Percentiles rank a stretch among this genome's conserved stretches.
Conservation (phyloP, 225 moss, liverwort and hornwort genomes). For the Bryum argenteum region DNA sequence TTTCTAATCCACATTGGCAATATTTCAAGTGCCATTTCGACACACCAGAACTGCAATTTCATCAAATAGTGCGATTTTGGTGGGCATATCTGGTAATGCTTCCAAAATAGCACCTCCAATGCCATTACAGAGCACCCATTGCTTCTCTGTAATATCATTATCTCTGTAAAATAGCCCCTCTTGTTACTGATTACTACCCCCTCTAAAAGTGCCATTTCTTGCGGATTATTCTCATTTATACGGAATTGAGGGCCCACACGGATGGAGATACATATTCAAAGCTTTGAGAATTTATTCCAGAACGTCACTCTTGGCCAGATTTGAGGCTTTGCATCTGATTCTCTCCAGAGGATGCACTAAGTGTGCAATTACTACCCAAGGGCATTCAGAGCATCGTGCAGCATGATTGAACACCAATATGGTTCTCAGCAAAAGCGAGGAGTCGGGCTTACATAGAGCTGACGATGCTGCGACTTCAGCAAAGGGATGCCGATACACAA, state of each 20-base stretch:
- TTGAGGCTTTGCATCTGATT: not conserved
- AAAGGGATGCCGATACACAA: slow-evolving; percentile 81
- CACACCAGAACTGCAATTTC: too few relatives aligned
- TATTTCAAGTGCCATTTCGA: too few relatives aligned
- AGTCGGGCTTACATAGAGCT: slow-evolving; percentile 54
- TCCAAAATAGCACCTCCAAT: too few relatives aligned
- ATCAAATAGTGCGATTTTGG: too few relatives aligned
- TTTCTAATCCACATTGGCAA: not conserved
- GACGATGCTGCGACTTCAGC: slow-evolving; percentile 55
- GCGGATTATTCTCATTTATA: too few relatives aligned
- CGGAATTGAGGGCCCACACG: too few relatives aligned
- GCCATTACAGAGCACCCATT: too few relatives aligned
- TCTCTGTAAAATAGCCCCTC: too few relatives aligned
- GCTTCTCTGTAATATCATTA: too few relatives aligned
- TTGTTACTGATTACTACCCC: too few relatives aligned
- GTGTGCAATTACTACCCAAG: not conserved
- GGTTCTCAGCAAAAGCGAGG: slow-evolving; percentile 5
- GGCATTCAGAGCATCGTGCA: not conserved
- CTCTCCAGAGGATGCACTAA: not conserved
- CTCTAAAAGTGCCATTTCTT: too few relatives aligned
- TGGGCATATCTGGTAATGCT: too few relatives aligned
- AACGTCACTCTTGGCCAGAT: not conserved
- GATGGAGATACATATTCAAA: not conserved
- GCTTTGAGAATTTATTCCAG: not conserved
- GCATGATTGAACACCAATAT: not conserved